Percentiles rank a stretch among this genome's conserved stretches.
Evolutionary conservation across 2,329 filamentous ascomycete genomes (phyloP).

Genomic region (Penicillium sp.): DNA sequence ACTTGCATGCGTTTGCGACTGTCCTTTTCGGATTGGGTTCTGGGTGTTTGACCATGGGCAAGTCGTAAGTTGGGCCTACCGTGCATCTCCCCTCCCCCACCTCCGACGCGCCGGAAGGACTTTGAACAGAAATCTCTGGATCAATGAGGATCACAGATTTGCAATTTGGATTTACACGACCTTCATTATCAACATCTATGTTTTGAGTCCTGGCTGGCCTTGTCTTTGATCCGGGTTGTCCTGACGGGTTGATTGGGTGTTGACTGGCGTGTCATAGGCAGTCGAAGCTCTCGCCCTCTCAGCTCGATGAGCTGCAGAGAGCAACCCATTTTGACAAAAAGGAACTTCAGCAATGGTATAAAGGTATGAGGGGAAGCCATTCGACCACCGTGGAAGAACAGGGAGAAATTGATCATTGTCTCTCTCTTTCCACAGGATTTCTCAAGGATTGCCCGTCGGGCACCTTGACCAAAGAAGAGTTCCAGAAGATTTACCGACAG

Average conservation of each 20-base stretch:
- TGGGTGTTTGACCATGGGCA: slow-evolving; percentile 30
- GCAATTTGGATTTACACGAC: too few relatives aligned
- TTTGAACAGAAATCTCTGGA: slow-evolving; percentile 4
- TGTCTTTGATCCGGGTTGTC: not conserved
- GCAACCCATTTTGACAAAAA: slow-evolving; percentile 99
- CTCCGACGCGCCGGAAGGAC: slow-evolving; percentile 2
- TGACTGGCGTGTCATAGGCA: slow-evolving; percentile 57
- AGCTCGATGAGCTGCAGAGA: slow-evolving; percentile 91
- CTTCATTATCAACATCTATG: too few relatives aligned
- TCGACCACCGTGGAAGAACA: not conserved
- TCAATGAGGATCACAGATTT: not conserved
- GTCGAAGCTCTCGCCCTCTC: slow-evolving; percentile 94
- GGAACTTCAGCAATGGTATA: slow-evolving; percentile 99
- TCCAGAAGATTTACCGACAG: slow-evolving; percentile 99
- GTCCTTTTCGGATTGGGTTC: not conserved
- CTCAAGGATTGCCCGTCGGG: slow-evolving; percentile 96
- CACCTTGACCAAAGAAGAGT: slow-evolving; percentile 95
- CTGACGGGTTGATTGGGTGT: not conserved
- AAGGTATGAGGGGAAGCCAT: slow-evolving; percentile 57
- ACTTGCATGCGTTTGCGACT: slow-evolving; percentile 8
- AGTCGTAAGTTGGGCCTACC: slow-evolving; percentile 31
- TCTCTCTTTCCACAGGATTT: slow-evolving; percentile 60
- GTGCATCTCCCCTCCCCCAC: slow-evolving; percentile 8
- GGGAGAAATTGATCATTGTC: slow-evolving; percentile 12
- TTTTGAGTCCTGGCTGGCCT: not conserved